Base-by-base conservation (phyloP, 83 land plant species). In the Picea abies region DNA sequence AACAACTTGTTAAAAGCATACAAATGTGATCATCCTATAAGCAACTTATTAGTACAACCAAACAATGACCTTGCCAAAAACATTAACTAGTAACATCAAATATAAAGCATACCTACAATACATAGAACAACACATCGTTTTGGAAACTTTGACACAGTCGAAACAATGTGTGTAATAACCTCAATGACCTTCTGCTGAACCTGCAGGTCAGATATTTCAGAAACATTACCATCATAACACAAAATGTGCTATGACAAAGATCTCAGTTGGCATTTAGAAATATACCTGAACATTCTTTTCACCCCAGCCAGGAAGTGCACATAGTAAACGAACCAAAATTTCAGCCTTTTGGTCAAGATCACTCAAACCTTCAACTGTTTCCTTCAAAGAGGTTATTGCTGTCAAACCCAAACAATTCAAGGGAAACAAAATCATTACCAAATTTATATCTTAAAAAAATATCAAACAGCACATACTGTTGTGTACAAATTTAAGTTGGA, bases 221-320 rank as follows among this genome's bases (percentile, higher is more conserved):
- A 20, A 35, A 44, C 85, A 83, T 44, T 25, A 61, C n/a, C 16
- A 41, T 23, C 65, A 19, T 10, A 47, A n/a, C 37, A 39, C 69
- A 78, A 37, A 29, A 39, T 44, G 23, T 20, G 23, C 56, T 17
- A n/a, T 7, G 8, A 71, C 7, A 29, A 39, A 71, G 10, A 17
- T 71, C 49, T 39, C 23, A 20, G n/a, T 3, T n/a, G 22, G 22
- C 5, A 9, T 10, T 41, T 11, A 17, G 14, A 76, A 22, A 19
- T 12, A 76, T 85, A 95, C 99, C 94, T 98, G 99, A 44, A 98
- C 95, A 91, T 98, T 96, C 83, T 98, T 98, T 87, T 98, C 99
- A 81, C 60, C 83, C 99, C 99, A 98, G 16, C 99, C 99, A 82
- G 99, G 99, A 62, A 97, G 78, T 70, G 82, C 87, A 67, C 94